Evolutionary conservation across 1,139 yeast genomes (phyloP).

Genomic region (Sugiyamaella xylanicola): DNA sequence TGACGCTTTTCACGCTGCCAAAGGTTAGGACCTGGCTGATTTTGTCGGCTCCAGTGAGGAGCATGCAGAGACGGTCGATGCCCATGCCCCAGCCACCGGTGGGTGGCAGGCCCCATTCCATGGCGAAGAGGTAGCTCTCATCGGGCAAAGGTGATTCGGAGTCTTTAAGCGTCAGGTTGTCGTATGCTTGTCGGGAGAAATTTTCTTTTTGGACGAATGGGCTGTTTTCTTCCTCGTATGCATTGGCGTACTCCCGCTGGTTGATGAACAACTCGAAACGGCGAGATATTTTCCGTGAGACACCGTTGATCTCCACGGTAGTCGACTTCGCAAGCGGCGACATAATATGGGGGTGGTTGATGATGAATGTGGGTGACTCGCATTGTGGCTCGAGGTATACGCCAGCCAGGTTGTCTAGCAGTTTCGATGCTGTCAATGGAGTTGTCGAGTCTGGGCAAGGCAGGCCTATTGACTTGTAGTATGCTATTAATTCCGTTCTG

Average conservation of each 20-base stretch:
- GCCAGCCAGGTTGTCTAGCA: constrained; percentile 68
- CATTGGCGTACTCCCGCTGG: constrained; percentile 84
- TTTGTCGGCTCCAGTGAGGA: constrained; percentile 61
- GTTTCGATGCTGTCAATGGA: constrained; percentile 50
- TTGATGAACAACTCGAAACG: constrained; percentile 83
- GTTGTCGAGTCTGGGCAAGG: constrained; percentile 35
- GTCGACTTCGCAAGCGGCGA: constrained; percentile 86
- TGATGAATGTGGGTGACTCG: constrained; percentile 66
- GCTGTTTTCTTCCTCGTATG: constrained; percentile 94
- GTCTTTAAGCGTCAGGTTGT: constrained; percentile 44
- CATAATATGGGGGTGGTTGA: constrained; percentile 80
- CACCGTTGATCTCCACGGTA: constrained; percentile 35
- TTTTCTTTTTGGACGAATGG: constrained; percentile 68
- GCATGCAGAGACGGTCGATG: constrained; percentile 83
- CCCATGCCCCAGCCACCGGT: constrained; percentile 99
- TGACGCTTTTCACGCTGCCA: constrained; percentile 77
- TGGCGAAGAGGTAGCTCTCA: constrained; percentile 63
- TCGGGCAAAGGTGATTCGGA: constrained; percentile 73
- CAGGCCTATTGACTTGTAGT: constrained; percentile 55
- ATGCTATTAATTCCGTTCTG: constrained; percentile 26
- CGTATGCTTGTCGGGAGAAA: constrained; percentile 32
- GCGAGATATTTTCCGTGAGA: constrained; percentile 52
- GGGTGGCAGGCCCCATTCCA: constrained; percentile 96
- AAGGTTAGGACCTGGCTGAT: constrained; percentile 82
- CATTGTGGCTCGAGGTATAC: constrained; percentile 67